phyloP scores from a whole-genome alignment of 2,329 filamentous ascomycete species.

The Calcarisporium arbuscula region DNA sequence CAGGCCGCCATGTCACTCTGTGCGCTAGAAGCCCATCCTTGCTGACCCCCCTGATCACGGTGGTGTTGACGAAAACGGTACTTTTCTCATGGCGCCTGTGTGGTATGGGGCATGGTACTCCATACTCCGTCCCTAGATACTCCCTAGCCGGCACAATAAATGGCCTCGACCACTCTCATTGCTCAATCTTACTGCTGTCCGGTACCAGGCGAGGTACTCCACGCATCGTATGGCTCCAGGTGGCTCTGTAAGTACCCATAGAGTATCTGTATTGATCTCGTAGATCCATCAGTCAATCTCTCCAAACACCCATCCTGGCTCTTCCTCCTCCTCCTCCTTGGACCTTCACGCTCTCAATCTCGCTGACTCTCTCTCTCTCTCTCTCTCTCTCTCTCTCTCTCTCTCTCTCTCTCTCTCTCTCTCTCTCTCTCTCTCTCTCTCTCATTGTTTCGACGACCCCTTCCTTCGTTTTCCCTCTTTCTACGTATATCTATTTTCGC shows the following conservation, averaged over 20 bases:
- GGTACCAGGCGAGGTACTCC: conserved; percentile 5
- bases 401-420: conserved; percentile 24
- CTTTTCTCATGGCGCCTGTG: too few species aligned
- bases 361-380: conserved; percentile 23
- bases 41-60: too few species aligned
- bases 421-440: conserved; percentile 25
- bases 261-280: too few species aligned
- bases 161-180: neutral
- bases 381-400: conserved; percentile 24
- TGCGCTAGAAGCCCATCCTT: too few species aligned
- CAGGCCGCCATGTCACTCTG: too few species aligned
- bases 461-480: conserved; percentile 17
- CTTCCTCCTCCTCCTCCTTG: conserved; percentile 18
- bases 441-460: conserved; percentile 25
- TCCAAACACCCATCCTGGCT: conserved; percentile 5
- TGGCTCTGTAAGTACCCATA: too few species aligned
- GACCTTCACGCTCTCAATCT: conserved; percentile 15
- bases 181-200: neutral
- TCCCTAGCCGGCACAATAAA: neutral
- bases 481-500: neutral
- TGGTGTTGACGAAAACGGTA: too few species aligned
- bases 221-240: too few species aligned
- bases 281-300: conserved; percentile 5
- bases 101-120: too few species aligned
- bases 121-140: too few species aligned